phyloP scores from a whole-genome alignment of 371 early-diverging fungal species.

The Mucor racemosus region DNA sequence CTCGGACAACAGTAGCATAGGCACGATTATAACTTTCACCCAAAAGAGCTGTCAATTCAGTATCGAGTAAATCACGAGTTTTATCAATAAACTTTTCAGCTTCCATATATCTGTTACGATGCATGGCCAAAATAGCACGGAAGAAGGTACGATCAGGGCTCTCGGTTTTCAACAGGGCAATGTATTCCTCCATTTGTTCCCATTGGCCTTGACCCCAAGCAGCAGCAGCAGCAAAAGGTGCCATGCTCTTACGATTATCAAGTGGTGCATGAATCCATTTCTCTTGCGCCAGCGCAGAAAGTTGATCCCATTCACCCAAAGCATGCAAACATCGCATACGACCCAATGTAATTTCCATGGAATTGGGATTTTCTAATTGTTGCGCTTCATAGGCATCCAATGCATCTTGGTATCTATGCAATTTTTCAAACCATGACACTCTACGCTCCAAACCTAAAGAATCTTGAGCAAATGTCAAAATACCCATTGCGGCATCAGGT shows the following conservation, averaged over 20 bases:
- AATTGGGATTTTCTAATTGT: conserved; percentile 77
- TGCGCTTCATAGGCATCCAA: conserved; percentile 87
- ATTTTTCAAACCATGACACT: conserved; percentile 94
- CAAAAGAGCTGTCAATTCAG: conserved; percentile 86
- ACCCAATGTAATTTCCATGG: conserved; percentile 80
- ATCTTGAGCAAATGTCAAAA: conserved; percentile 89
- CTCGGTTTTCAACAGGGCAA: conserved; percentile 79
- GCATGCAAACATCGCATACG: conserved; percentile 93
- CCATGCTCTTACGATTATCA: conserved; percentile 69
- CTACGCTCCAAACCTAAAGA: conserved; percentile 85
- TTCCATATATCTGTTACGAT: conserved; percentile 80
- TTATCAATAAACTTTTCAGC: conserved; percentile 80
- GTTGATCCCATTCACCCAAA: conserved; percentile 92
- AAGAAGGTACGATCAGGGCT: conserved; percentile 77
- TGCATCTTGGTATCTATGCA: conserved; percentile 96
- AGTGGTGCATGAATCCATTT: conserved; percentile 74
- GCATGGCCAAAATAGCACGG: conserved; percentile 86
- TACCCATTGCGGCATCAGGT: conserved; percentile 96
- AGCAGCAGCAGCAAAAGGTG: conserved; percentile 91
- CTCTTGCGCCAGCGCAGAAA: conserved; percentile 82
- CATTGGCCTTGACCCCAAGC: conserved; percentile 95
- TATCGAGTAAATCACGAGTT: conserved; percentile 88
- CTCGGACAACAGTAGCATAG: conserved; percentile 86
- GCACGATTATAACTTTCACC: conserved; percentile 96
- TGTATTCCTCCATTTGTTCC: conserved; percentile 92